Base-by-base conservation (phyloP, 495 filamentous ascomycete species). In the Neurospora tetraspora region DNA sequence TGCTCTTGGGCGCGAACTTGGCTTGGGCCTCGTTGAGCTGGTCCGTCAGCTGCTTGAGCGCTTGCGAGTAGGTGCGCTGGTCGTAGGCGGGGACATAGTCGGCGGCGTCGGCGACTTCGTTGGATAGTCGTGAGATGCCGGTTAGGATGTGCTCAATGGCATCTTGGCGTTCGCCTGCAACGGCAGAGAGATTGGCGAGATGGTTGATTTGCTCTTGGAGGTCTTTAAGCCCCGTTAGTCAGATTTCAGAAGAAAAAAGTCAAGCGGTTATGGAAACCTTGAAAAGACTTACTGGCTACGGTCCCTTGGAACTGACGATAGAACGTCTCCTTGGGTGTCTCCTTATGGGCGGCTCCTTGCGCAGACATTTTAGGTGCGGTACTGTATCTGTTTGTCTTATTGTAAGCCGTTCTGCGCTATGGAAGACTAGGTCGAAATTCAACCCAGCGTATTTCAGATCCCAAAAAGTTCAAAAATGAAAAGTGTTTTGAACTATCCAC, bases 251-350 rank as follows among this genome's bases (percentile, higher is more conserved):
- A 31, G 27, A 36, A 36, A 36, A 36, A 36, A 38, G n/a, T 1
- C 5, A 37, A 73, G 11, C 74, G 74, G 20, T 4, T 47, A n/a
- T 14, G 2, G 23, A 18, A 65, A 34, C 4, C 2, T 5, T 31
- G 16, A 9, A 6, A 16, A 61, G 14, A 65, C 80, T 73, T 85
- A 93, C 92, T 86, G 16, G 88, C 89, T 73, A 91, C 89, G 79
- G 90, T 88, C 80, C 89, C 86, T 73, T 91, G 91, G 75, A 95
- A 96, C 78, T 91, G 89, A 74, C 89, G 89, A 79, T 93, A 93
- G 84, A 96, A 95, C 10, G 86, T 86, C 76, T 92, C 90, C 70
- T 93, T 94, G 65, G 89, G 78, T 2, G 53, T 74, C 84, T 81
- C 75, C 77, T 81, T 61, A 73, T 76, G 69, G 69, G 23, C 40